Evolutionary conservation across 345 rosid species (phyloP).

Genomic region (Eutrema japonicum): DNA sequence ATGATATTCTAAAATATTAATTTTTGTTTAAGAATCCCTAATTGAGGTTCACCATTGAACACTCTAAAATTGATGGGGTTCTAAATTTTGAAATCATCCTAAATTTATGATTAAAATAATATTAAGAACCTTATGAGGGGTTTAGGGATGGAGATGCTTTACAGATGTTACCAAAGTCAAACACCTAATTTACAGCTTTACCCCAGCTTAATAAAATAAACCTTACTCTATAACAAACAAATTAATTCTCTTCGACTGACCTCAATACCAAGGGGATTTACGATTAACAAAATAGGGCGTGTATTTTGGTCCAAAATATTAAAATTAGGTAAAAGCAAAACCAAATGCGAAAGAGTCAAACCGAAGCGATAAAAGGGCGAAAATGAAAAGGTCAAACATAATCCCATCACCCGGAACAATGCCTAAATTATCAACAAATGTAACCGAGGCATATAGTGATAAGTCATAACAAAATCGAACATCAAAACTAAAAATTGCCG

Average conservation of each 20-base stretch:
- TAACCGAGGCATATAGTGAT: too few species aligned
- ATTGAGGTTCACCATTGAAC: too few species aligned
- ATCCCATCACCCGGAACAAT: slow-evolving; percentile 20
- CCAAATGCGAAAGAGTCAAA: slow-evolving; percentile 7
- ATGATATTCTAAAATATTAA: too few species aligned
- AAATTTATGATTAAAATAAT: too few species aligned
- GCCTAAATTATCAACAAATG: neutral
- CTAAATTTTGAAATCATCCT: too few species aligned
- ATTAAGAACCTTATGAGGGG: too few species aligned
- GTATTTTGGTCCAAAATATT: neutral
- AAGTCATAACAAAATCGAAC: neutral
- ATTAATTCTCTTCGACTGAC: neutral
- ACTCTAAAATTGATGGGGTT: too few species aligned
- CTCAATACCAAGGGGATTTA: neutral
- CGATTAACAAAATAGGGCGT: neutral
- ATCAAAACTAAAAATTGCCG: neutral
- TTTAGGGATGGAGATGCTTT: too few species aligned
- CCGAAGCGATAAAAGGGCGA: slow-evolving; percentile 20
- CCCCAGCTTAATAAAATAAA: neutral
- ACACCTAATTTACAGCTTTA: neutral
- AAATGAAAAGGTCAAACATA: slow-evolving; percentile 34
- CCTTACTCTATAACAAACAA: neutral
- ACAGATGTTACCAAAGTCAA: slow-evolving; percentile 40
- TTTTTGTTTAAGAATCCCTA: too few species aligned
- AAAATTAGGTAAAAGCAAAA: slow-evolving; percentile 9